Evolutionary conservation across 441 rosid genomes (phyloP), one percentile per base, ranked within the genome.

Genomic region (Syzygium malaccense): DNA sequence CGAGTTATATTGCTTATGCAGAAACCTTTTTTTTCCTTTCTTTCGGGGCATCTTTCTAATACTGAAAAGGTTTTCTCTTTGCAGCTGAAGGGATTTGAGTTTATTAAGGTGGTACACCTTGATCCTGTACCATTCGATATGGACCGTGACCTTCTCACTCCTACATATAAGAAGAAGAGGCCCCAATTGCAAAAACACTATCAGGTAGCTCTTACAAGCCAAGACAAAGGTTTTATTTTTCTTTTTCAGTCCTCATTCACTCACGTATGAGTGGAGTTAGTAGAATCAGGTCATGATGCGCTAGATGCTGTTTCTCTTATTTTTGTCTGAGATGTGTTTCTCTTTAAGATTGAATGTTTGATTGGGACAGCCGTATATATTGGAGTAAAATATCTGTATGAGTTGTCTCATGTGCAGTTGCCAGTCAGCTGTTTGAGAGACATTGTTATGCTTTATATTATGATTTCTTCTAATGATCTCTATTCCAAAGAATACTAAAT

Each of bases 101-200:
- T 94, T 68, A 89, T 98, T 66, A 97, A 93, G 91, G 97, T 92
- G 51, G 93, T 96, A 86, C 99, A 97, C 92, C 94, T 97, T 4
- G 99, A 97, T 51, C 97, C 99, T 0, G 95, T 91, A 66, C 94
- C 98, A 86, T 98, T 97, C 41, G 97, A 98, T 91, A 95, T 97
- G 78, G 99, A 97, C 37, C 96, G 96, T 8, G 97, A 97, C 87
- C 97, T 97, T 87, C 96, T 98, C 58, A 97, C 99, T 55, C 99
- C 99, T 25, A 98, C 99, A 4, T 98, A 92, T 75, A 98, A 98
- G 94, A 98, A 95, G 94, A 98, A 97, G 94, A 94, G 99, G 91
- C 99, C 99, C 60, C 99, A 98, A 62, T 91, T 96, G 91, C 97
- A 94, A 88, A 96, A 95, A 92, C 91, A 94, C 91, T 98, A 96